These are phyloP conservation scores for Tulasnella sp. DNA, from an alignment of 768 basidiomycete species.

Conservation along the genomic window DNA sequence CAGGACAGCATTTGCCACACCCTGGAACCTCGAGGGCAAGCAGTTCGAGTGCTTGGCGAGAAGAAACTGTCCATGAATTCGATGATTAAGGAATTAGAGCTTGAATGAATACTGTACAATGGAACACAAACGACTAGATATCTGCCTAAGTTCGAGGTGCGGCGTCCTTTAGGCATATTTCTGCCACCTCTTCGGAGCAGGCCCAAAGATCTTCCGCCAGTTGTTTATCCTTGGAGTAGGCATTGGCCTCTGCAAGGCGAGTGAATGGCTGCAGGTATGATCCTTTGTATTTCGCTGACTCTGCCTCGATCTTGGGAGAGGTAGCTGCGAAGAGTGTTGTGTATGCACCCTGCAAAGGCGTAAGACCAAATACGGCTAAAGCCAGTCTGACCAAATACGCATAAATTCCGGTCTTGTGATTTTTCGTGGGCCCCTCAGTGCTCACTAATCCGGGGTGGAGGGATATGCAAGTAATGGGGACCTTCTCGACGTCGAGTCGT, in stretches of 20 bases:
- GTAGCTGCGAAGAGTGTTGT: conserved; percentile 24
- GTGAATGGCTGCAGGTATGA: conserved; percentile 18
- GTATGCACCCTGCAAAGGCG: conserved; percentile 3
- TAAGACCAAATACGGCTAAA: background rate
- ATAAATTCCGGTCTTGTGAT: background rate
- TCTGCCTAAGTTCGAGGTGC: background rate
- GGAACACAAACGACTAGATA: too few relatives aligned
- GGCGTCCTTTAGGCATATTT: conserved; percentile 1
- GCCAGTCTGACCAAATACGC: background rate
- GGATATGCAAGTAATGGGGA: conserved; percentile 42
- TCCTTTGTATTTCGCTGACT: conserved; percentile 2
- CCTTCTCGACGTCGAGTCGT: conserved; percentile 39
- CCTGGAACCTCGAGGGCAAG: too few relatives aligned
- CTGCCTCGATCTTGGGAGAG: conserved; percentile 8
- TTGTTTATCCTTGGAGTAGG: background rate
- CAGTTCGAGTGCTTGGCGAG: too few relatives aligned
- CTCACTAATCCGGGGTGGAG: conserved; percentile 45
- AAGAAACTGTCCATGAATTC: too few relatives aligned
- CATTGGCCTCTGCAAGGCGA: background rate
- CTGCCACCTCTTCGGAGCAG: conserved; percentile 14
- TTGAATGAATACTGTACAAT: too few relatives aligned
- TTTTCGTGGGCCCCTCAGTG: conserved; percentile 34
- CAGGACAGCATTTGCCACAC: too few relatives aligned
- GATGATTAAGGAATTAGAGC: too few relatives aligned
- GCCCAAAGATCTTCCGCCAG: conserved; percentile 20